Conservation (phyloP, 2,329 filamentous ascomycete genomes). For the Cercospora citrullina region DNA sequence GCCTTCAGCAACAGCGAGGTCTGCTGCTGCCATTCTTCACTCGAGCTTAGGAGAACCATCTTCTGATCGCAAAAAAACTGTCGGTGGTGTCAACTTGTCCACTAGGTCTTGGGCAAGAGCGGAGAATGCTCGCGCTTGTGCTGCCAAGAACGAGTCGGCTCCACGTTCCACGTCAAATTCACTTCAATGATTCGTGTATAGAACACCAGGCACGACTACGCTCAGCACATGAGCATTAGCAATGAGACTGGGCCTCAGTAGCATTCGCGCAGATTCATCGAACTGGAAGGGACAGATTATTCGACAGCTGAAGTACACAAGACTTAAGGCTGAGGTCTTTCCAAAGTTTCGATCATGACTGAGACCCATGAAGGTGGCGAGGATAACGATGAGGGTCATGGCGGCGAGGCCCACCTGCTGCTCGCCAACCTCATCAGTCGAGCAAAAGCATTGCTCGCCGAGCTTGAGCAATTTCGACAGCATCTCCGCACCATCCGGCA, state of each 20-base stretch:
- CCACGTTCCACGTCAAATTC: constrained; percentile 9
- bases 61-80: constrained; percentile 8
- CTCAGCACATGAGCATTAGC: neutral
- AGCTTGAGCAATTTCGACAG: constrained; percentile 45
- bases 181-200: neutral
- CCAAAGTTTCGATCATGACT: neutral
- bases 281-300: neutral
- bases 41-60: constrained; percentile 80
- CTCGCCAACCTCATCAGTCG: constrained; percentile 40
- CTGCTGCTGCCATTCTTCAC: constrained; percentile 88
- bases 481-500: constrained; percentile 39
- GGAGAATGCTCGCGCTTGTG: neutral
- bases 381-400: neutral
- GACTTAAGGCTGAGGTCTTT: neutral
- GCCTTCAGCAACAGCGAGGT: constrained; percentile 83
- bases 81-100: neutral
- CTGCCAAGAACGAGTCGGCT: neutral
- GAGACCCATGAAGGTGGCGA: neutral
- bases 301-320: neutral
- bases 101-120: neutral
- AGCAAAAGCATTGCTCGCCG: constrained; percentile 42
- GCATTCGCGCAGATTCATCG: neutral
- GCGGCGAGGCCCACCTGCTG: constrained; percentile 5
- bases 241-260: neutral
- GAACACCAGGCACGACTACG: neutral